These are phyloP conservation scores for Thymus quinquecostatus DNA, from an alignment of 257 asterid genomes.

Conservation along the genomic window DNA sequence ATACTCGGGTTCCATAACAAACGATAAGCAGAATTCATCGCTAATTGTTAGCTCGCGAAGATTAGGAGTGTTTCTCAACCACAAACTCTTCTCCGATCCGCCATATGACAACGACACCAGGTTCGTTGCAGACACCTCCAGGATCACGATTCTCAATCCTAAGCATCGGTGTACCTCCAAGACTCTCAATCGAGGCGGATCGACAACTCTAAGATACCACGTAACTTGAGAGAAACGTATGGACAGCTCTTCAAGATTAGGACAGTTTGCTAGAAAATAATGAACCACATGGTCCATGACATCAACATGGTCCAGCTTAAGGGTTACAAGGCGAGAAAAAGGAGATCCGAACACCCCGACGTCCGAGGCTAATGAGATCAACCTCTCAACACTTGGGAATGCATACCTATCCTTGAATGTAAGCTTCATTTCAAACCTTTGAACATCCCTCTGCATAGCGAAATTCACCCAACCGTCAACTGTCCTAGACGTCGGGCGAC, in stretches of 20 bases:
- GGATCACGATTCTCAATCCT: too few species aligned
- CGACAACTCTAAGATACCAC: background rate
- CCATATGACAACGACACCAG: background rate
- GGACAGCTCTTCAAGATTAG: background rate
- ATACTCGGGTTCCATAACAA: background rate
- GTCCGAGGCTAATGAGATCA: background rate
- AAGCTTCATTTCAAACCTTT: background rate
- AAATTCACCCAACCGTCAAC: background rate
- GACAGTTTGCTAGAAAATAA: background rate
- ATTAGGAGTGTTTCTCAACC: background rate
- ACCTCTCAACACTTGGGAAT: background rate
- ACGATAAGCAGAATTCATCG: background rate
- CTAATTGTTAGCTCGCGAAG: background rate
- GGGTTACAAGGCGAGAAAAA: background rate
- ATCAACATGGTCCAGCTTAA: background rate
- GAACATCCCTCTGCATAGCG: background rate
- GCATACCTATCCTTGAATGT: background rate
- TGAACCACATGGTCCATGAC: background rate
- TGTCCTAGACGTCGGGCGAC: too few species aligned
- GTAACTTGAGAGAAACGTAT: background rate
- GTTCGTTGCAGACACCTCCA: background rate
- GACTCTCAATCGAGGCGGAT: conserved; percentile 4
- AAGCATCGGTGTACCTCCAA: background rate
- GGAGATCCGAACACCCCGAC: background rate
- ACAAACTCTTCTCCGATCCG: background rate